Conservation (phyloP, 805 yeast species). For the Schizosaccharomyces octosporus region DNA sequence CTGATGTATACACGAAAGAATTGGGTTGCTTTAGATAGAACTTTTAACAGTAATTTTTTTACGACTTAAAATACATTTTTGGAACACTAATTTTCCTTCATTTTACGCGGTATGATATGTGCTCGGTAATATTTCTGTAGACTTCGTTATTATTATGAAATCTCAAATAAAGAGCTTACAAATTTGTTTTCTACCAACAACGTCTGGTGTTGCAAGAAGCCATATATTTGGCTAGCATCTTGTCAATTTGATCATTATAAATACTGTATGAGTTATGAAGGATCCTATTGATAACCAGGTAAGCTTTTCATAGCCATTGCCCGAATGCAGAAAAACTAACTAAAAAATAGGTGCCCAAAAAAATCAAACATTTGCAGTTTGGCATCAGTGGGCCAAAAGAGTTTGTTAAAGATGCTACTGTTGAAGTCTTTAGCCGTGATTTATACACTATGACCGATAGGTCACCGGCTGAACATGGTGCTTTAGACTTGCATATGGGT, state of each 20-base stretch:
- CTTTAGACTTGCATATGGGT: conserved; percentile 84
- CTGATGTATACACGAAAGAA: too few species aligned
- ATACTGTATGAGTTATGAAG: not conserved
- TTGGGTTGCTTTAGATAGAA: too few species aligned
- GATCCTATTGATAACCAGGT: conserved; percentile 1
- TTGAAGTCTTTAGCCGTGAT: conserved; percentile 76
- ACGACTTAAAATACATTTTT: too few species aligned
- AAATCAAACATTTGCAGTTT: conserved; percentile 72
- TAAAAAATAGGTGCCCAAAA: conserved; percentile 67
- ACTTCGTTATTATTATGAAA: too few species aligned
- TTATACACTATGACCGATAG: conserved; percentile 66
- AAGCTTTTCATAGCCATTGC: not conserved
- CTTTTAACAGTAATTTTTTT: too few species aligned
- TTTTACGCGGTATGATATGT: too few species aligned
- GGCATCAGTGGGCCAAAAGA: conserved; percentile 83
- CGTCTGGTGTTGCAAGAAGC: not conserved
- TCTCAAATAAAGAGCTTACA: too few species aligned
- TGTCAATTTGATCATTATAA: not conserved
- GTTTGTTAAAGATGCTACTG: conserved; percentile 79
- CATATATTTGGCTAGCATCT: not conserved
- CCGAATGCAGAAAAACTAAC: conserved; percentile 18
- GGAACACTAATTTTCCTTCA: too few species aligned
- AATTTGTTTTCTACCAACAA: too few species aligned
- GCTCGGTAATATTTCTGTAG: too few species aligned
- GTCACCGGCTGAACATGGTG: conserved; percentile 60